These are phyloP conservation scores for Symmetrospora coprosmae DNA, from an alignment of 768 basidiomycete genomes.

Conservation along the genomic window DNA sequence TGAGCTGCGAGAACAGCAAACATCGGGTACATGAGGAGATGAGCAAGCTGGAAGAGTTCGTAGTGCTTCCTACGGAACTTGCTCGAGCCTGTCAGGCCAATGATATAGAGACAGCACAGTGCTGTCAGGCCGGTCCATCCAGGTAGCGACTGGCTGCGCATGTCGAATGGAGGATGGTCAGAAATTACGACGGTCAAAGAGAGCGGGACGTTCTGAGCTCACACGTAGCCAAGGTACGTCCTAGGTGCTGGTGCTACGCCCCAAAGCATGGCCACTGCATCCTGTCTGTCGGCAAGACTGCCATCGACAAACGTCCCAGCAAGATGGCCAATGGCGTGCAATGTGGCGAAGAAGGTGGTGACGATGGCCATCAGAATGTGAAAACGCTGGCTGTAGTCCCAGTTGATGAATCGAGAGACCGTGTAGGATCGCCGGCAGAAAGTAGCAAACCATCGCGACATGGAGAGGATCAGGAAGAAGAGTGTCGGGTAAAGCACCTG, in stretches of 20 bases:
- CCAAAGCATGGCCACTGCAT: background rate
- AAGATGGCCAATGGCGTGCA: conserved; percentile 5
- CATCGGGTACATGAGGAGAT: conserved; percentile 17
- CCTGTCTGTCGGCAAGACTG: background rate
- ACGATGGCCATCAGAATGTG: conserved; percentile 10
- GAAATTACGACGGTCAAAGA: too few species aligned
- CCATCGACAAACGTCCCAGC: conserved; percentile 17
- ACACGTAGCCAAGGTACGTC: background rate
- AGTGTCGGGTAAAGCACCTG: conserved; percentile 8
- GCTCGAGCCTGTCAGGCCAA: background rate
- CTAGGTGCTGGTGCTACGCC: background rate
- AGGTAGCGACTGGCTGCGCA: too few species aligned
- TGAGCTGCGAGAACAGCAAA: conserved; percentile 16
- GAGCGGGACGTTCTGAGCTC: background rate
- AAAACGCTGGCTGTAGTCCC: conserved; percentile 11
- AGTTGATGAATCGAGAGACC: conserved; percentile 19
- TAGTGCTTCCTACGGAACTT: conserved; percentile 9
- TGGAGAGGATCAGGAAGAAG: conserved; percentile 19
- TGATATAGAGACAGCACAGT: background rate
- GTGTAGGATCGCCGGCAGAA: background rate
- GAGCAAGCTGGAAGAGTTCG: conserved; percentile 8
- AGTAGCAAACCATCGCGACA: conserved; percentile 15
- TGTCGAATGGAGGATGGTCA: too few species aligned
- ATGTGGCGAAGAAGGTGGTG: background rate
- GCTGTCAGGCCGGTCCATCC: conserved; percentile 13